phyloP scores from a whole-genome alignment of 495 filamentous ascomycete genomes.

The Penicillium dipodomyicola region DNA sequence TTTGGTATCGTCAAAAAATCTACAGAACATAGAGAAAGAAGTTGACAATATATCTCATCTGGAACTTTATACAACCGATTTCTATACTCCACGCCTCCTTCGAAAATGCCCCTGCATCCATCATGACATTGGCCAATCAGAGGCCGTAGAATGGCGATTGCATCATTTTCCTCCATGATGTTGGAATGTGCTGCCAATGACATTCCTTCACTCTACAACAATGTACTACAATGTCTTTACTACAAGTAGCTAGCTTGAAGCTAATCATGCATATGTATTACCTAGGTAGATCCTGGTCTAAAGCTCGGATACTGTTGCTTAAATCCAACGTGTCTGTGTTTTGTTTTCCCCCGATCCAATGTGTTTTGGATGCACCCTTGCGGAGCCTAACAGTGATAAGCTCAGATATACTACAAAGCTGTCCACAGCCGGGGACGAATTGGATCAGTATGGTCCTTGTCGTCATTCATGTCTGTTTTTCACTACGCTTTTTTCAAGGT shows the following conservation, averaged over 20 bases:
- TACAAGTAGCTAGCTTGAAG: background rate
- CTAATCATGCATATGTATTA: background rate
- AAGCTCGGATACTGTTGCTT: background rate
- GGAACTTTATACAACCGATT: background rate
- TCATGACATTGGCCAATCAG: constrained; percentile 10
- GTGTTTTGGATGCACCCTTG: too few relatives aligned
- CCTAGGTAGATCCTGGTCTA: too few relatives aligned
- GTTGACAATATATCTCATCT: background rate
- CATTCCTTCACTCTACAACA: background rate
- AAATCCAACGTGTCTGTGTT: background rate
- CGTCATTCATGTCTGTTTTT: too few relatives aligned
- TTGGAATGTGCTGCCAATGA: constrained; percentile 12
- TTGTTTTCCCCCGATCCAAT: too few relatives aligned
- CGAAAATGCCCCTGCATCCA: background rate
- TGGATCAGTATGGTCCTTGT: too few relatives aligned
- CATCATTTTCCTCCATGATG: constrained; percentile 9
- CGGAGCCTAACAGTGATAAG: too few relatives aligned
- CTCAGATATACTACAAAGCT: too few relatives aligned
- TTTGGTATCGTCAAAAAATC: background rate
- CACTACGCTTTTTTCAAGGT: too few relatives aligned
- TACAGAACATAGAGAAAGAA: background rate
- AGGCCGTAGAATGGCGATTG: constrained; percentile 3
- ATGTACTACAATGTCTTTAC: background rate
- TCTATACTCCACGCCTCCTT: background rate
- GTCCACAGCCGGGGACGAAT: too few relatives aligned